Conservation (phyloP, 495 filamentous ascomycete species). For the Xylaria telfairii region DNA sequence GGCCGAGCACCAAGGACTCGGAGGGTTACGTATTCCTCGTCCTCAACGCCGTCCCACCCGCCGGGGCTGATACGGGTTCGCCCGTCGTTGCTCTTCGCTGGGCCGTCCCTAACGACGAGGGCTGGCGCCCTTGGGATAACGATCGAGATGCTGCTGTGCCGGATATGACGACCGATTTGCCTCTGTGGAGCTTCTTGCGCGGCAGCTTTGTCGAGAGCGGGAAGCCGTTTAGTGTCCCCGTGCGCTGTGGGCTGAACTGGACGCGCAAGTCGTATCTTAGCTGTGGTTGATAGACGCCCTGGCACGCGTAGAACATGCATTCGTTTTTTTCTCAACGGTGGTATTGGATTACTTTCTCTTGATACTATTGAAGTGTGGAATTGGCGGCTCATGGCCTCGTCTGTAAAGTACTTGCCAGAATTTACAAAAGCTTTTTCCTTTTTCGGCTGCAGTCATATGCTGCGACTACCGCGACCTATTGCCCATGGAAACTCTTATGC, state of each 20-base stretch:
- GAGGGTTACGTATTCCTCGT: slow-evolving; percentile 17
- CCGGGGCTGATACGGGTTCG: not conserved
- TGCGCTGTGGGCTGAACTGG: slow-evolving; percentile 11
- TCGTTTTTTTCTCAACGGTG: no score
- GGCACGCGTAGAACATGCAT: no score
- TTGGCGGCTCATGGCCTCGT: no score
- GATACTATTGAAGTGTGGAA: no score
- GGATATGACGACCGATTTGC: not conserved
- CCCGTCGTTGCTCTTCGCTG: slow-evolving; percentile 12
- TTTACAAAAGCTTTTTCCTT: no score
- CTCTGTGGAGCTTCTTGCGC: slow-evolving; percentile 12
- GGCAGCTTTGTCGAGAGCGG: slow-evolving; percentile 14
- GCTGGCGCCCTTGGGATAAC: slow-evolving; percentile 10
- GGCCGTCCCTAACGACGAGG: not conserved
- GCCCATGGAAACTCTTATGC: not conserved
- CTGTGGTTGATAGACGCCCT: not conserved
- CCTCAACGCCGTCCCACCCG: slow-evolving; percentile 2
- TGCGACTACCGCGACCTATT: no score
- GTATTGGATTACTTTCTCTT: not conserved
- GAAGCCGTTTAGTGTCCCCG: slow-evolving; percentile 18
- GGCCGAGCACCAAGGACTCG: not conserved
- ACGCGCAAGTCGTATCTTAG: slow-evolving; percentile 16
- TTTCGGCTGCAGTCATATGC: no score
- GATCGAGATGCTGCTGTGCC: not conserved
- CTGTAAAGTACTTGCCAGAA: no score